Evolutionary conservation across 768 basidiomycete genomes (phyloP).

Genomic region (Podaxis carcinomalis): DNA sequence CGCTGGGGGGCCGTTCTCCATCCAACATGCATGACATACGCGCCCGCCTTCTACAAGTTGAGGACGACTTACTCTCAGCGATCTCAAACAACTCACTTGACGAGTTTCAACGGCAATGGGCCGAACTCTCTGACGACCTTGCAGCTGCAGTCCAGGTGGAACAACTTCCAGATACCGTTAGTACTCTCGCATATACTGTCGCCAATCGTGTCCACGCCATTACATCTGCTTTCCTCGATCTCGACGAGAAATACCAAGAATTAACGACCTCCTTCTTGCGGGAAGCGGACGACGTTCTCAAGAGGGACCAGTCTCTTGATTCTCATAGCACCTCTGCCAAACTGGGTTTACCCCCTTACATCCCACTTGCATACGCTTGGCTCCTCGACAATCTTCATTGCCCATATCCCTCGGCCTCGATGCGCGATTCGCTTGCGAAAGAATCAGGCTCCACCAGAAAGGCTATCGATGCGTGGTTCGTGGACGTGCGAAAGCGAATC

Average conservation of each 20-base stretch:
- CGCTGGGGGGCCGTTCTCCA: too few relatives aligned
- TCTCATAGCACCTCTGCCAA: too few relatives aligned
- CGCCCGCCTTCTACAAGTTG: too few relatives aligned
- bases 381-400: constrained; percentile 42
- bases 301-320: too few relatives aligned
- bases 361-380: constrained; percentile 29
- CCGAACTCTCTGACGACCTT: too few relatives aligned
- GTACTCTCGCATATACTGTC: neutral
- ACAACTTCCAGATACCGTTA: neutral
- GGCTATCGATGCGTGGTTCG: constrained; percentile 44
- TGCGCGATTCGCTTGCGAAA: constrained; percentile 24
- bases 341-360: too few relatives aligned
- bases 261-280: too few relatives aligned
- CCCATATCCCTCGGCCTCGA: constrained; percentile 42
- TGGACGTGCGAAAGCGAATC: constrained; percentile 42
- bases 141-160: neutral
- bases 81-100: too few relatives aligned
- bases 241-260: neutral
- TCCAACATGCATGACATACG: too few relatives aligned
- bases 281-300: too few relatives aligned
- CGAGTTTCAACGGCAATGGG: too few relatives aligned
- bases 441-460: constrained; percentile 19
- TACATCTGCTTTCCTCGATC: neutral
- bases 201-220: neutral
- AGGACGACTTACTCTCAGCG: too few relatives aligned